Evolutionary conservation across 495 filamentous ascomycete genomes (phyloP), one percentile per base, ranked within the genome.

Genomic region (Tuber umbilicatum): DNA sequence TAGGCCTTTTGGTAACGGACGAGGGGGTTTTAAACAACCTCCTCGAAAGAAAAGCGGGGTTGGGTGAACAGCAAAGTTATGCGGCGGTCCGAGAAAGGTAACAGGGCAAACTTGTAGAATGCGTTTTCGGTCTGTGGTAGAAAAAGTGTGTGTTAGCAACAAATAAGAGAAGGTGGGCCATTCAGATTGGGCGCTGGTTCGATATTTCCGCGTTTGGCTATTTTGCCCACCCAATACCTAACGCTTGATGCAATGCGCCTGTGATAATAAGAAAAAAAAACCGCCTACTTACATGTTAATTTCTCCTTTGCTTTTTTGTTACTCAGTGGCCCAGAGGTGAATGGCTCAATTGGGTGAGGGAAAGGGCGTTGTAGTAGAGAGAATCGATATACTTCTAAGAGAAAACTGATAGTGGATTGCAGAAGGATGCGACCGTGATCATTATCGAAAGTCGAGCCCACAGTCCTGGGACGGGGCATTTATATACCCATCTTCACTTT

Each of bases 11-110:
- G n/a, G 71, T 27, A 35, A 60, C 38, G 38, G 60, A 35, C 3
- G 31, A 55, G 55, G 43, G 38, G 38, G 47, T 43, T 75, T 55
- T 70, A 76, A 75, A 72, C n/a, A 70, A 43, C 6, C 68, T 55
- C 19, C 68, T 76, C 38, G 43, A 77, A 71, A 31, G 43, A 69
- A 47, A 35, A 42, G 68, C 17, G 21, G 75, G 31, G 60, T 71
- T 41, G 47, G 60, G 68, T 42, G 40, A 27, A 68, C 67, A 70
- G 23, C 35, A 39, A 75, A 74, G 73, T 43, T 72, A 71, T 37
- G 75, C 21, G 38, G 68, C 68, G 68, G 64, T 50, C 37, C 27
- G 45, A 75, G 41, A 68, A 75, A 73, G 39, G 17, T 43, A 68
- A 60, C 39, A 45, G 68, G 68, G 39, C 47, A 76, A 67, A 76